Conservation (phyloP, 768 basidiomycete genomes). For the Termitomyces sp. region DNA sequence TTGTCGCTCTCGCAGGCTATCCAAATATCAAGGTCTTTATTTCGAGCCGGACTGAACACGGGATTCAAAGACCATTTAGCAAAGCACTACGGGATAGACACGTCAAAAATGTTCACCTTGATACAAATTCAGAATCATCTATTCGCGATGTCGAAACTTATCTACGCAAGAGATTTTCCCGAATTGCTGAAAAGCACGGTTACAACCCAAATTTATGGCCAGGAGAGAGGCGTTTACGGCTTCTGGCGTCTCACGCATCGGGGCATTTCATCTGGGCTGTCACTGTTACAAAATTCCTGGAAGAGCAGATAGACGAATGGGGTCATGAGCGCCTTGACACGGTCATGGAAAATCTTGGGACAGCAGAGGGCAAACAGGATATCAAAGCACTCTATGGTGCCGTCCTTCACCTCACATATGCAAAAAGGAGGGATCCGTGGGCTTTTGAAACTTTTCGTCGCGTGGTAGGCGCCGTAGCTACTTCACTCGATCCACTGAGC, state of each 20-base stretch:
- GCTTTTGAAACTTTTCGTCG: slow-evolving; percentile 5
- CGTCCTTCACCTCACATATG: background rate
- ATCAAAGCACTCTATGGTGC: slow-evolving; percentile 14
- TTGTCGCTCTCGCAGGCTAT: slow-evolving; percentile 1
- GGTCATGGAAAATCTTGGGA: slow-evolving; percentile 5
- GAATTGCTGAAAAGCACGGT: slow-evolving; percentile 4
- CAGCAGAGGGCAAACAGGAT: slow-evolving; percentile 4
- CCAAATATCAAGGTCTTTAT: slow-evolving; percentile 18
- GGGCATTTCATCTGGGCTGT: slow-evolving; percentile 17
- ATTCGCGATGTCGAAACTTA: slow-evolving; percentile 13
- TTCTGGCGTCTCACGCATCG: slow-evolving; percentile 5
- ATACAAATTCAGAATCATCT: slow-evolving; percentile 13
- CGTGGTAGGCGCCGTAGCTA: background rate
- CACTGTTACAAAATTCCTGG: slow-evolving; percentile 10
- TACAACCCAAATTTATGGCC: slow-evolving; percentile 10
- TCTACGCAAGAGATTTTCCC: slow-evolving; percentile 1
- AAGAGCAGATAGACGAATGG: slow-evolving; percentile 6
- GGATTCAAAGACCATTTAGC: slow-evolving; percentile 14
- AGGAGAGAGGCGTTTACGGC: slow-evolving; percentile 5
- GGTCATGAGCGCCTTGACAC: slow-evolving; percentile 11
- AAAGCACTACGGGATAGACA: slow-evolving; percentile 1
- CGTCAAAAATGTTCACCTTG: slow-evolving; percentile 16
- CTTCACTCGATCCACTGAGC: background rate
- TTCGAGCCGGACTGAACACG: slow-evolving; percentile 18
- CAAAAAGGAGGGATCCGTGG: background rate